Evolutionary conservation across 2,329 filamentous ascomycete species (phyloP).

Genomic region (Penicillium psychrosexuale): DNA sequence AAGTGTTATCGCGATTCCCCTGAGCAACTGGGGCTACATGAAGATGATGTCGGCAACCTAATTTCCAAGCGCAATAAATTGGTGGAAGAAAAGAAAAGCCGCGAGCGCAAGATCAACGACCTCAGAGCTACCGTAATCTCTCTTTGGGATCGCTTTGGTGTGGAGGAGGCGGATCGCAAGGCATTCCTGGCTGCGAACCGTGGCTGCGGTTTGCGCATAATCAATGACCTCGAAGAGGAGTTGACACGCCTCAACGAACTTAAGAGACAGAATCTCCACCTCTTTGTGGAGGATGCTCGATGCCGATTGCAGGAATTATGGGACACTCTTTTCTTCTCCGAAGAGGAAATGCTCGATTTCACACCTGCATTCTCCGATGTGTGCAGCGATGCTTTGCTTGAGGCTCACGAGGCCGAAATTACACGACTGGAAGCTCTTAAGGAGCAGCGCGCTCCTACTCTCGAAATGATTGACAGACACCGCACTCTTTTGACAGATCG

Average conservation of each 20-base stretch:
- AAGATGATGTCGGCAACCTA: slow-evolving; percentile 75
- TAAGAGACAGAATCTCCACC: slow-evolving; percentile 88
- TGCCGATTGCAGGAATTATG: slow-evolving; percentile 90
- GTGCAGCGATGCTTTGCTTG: slow-evolving; percentile 90
- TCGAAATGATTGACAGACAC: slow-evolving; percentile 80
- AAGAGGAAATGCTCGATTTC: slow-evolving; percentile 98
- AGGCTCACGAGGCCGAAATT: slow-evolving; percentile 92
- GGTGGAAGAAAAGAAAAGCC: slow-evolving; percentile 79
- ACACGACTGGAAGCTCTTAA: slow-evolving; percentile 72
- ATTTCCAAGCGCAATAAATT: slow-evolving; percentile 75
- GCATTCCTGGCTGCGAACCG: slow-evolving; percentile 82
- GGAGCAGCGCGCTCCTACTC: slow-evolving; percentile 80
- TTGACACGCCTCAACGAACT: slow-evolving; percentile 81
- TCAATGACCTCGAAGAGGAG: slow-evolving; percentile 96
- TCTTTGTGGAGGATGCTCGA: slow-evolving; percentile 93
- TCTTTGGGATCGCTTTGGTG: slow-evolving; percentile 82
- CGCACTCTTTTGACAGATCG: slow-evolving; percentile 78
- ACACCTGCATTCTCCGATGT: slow-evolving; percentile 96
- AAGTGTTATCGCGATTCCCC: slow-evolving; percentile 86
- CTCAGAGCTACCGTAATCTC: slow-evolving; percentile 74
- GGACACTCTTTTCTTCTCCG: slow-evolving; percentile 90
- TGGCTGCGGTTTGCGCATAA: slow-evolving; percentile 83
- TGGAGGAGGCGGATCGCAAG: slow-evolving; percentile 80
- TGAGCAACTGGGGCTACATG: slow-evolving; percentile 88
- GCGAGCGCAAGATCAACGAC: slow-evolving; percentile 74